These are phyloP conservation scores for Cladosporium sp. DNA, from an alignment of 2,329 filamentous ascomycete genomes.

Conservation along the genomic window DNA sequence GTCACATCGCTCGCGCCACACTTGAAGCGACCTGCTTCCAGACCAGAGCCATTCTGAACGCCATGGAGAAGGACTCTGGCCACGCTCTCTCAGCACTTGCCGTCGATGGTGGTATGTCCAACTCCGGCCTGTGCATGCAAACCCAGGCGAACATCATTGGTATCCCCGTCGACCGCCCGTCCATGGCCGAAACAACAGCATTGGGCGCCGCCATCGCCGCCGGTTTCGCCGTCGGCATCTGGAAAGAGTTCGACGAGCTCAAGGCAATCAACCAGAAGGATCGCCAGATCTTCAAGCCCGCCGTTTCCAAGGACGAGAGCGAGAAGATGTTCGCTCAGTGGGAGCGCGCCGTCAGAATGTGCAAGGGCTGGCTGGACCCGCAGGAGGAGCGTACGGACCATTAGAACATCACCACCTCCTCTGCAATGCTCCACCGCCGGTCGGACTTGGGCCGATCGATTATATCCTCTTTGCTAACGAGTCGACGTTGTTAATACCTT, in stretches of 20 bases:
- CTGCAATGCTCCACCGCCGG: too few relatives aligned
- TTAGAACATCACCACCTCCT: background rate
- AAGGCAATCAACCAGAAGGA: constrained; percentile 36
- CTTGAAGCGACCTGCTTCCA: constrained; percentile 86
- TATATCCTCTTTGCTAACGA: background rate
- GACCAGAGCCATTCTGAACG: constrained; percentile 82
- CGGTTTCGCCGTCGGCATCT: constrained; percentile 71
- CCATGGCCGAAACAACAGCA: constrained; percentile 83
- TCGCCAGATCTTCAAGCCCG: constrained; percentile 21
- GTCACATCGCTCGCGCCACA: constrained; percentile 80
- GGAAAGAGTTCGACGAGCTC: constrained; percentile 69
- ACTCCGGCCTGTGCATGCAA: constrained; percentile 83
- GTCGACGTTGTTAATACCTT: constrained; percentile 1
- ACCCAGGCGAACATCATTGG: constrained; percentile 82
- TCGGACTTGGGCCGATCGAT: too few relatives aligned
- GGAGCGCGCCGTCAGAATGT: constrained; percentile 25
- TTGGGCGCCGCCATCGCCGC: constrained; percentile 82
- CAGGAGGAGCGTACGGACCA: constrained; percentile 17
- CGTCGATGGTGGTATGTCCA: constrained; percentile 83
- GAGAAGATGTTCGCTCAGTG: constrained; percentile 26
- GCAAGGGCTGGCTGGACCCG: constrained; percentile 23
- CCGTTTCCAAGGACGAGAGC: constrained; percentile 27
- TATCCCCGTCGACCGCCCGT: constrained; percentile 74
- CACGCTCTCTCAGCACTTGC: constrained; percentile 68
- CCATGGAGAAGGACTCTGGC: constrained; percentile 79